Base-by-base conservation (phyloP, 352 stramenopile species). In the Elongisporangium prolatum region DNA sequence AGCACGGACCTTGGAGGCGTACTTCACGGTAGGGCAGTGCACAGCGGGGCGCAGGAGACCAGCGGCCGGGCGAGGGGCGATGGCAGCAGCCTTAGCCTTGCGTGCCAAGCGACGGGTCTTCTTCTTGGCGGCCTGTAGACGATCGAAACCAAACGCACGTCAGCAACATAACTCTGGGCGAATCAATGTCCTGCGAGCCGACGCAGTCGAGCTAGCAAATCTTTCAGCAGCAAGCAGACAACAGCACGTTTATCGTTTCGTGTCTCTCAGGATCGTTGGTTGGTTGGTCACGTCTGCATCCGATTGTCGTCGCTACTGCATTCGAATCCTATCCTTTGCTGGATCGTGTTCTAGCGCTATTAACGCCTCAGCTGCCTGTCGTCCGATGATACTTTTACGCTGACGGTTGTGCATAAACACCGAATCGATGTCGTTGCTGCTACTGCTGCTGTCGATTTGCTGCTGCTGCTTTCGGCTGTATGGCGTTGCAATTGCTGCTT, bases 21-120 rank as follows among this genome's bases (percentile, higher is more conserved):
- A 99, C 79, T 98, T 97, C 70, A 97, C 81, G 57, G 98, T 99
- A 58, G 92, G 97, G 84, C 96, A 99, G 78, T 99, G 97, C 58
- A 99, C 98, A 40, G 95, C 86, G 56, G 98, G 98, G 60, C 97
- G 88, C 57, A 99, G 85, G 37, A 97, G 84, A 85, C 95, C 92
- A 75, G 97, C 89, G 49, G 97, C 84, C 61, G 98, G 98, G 70
- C 97, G 92, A 54, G 98, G 98, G 57, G 97, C 97, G 67, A 99
- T 93, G 60, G 92, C 93, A 57, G 98, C 97, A 58, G 97, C 97
- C 90, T 99, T 99, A 38, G 89, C 94, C 69, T 98, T 98, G 77
- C 98, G 95, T 76, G 74, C 87, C 61, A 94, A 65, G 69, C 95
- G 84, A 70, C 97, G 96, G 60, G 97, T 97, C 66, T 97, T 96